These are phyloP conservation scores for Cladophialophora exuberans DNA, from an alignment of 2,329 filamentous ascomycete species.

Conservation along the genomic window DNA sequence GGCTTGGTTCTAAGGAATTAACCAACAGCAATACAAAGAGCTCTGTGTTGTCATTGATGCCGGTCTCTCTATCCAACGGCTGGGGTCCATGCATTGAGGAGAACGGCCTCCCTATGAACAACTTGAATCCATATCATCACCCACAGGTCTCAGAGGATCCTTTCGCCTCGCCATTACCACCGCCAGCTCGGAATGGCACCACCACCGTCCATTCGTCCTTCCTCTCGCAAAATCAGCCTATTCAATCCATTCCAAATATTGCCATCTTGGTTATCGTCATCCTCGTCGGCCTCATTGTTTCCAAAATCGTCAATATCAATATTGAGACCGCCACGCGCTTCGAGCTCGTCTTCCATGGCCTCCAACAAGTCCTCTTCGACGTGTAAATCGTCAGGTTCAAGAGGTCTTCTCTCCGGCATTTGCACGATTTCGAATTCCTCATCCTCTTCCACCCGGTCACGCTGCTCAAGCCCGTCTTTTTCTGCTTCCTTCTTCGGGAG, in stretches of 20 bases:
- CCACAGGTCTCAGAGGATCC: neutral
- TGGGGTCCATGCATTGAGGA: no score
- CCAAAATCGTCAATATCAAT: neutral
- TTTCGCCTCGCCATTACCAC: neutral
- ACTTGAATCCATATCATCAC: no score
- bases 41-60: neutral
- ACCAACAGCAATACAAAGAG: neutral
- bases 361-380: neutral
- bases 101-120: no score
- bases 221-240: neutral
- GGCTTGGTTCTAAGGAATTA: no score
- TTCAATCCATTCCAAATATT: neutral
- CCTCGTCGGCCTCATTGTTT: neutral
- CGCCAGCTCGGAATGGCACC: neutral
- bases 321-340: neutral
- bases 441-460: neutral
- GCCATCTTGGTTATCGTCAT: neutral
- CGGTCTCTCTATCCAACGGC: no score
- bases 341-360: constrained; percentile 6
- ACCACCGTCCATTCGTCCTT: neutral
- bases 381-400: neutral
- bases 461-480: no score
- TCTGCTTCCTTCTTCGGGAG: constrained; percentile 1
- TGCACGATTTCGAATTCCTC: neutral
- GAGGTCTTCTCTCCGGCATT: neutral